Conservation (phyloP, 2,329 filamentous ascomycete species). For the Curvularia lunata region DNA sequence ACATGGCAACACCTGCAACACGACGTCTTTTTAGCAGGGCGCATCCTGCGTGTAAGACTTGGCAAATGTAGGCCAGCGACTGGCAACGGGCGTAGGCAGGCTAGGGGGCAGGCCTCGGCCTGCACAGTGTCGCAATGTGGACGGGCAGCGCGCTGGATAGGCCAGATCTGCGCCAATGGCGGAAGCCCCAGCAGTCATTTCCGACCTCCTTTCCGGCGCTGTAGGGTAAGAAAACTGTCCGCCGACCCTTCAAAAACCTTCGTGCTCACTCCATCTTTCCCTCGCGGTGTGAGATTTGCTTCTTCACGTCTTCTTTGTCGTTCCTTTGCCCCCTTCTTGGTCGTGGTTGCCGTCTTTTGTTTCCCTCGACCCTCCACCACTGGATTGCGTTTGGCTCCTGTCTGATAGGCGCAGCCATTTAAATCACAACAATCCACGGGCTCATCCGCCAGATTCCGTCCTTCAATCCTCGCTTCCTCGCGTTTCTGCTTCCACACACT, state of each 20-base stretch:
- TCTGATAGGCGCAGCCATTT: conserved; percentile 17
- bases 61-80: conserved; percentile 16
- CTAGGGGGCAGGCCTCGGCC: conserved; percentile 27
- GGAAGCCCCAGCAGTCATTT: conserved; percentile 43
- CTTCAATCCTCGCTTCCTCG: too few species aligned
- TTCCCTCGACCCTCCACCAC: conserved; percentile 13
- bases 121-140: conserved; percentile 28
- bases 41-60: conserved; percentile 11
- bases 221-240: conserved; percentile 31
- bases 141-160: conserved; percentile 26
- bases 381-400: conserved; percentile 19
- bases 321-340: conserved; percentile 38
- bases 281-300: conserved; percentile 30
- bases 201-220: conserved; percentile 46
- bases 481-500: not conserved
- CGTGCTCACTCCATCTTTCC: conserved; percentile 8
- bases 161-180: conserved; percentile 33
- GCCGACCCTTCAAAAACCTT: conserved; percentile 32
- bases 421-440: conserved; percentile 11
- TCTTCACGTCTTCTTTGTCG: conserved; percentile 38
- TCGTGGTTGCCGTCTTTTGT: conserved; percentile 31
- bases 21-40: not conserved
- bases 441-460: not conserved
- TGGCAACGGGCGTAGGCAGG: not conserved
- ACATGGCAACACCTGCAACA: not conserved